Conservation (phyloP, 2,329 filamentous ascomycete genomes). For the Ploettnerulaceae sp. region DNA sequence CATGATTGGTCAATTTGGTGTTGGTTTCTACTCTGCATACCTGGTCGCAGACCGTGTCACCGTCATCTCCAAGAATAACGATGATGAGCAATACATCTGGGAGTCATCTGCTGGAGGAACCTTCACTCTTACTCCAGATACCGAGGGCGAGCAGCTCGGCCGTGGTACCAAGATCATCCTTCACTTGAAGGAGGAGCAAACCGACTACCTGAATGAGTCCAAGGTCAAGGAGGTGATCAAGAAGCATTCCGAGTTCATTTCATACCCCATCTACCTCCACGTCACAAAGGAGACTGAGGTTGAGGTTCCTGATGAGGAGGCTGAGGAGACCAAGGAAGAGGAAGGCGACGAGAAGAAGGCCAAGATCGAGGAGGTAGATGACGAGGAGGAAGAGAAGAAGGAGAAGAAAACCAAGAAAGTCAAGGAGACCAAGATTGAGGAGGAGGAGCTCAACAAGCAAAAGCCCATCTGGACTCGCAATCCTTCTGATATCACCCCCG, state of each 20-base stretch:
- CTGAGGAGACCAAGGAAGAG: conserved; percentile 64
- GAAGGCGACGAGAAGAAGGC: conserved; percentile 89
- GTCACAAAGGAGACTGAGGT: conserved; percentile 99
- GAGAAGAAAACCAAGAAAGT: conserved; percentile 98
- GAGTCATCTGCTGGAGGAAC: conserved; percentile 96
- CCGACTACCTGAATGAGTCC: conserved; percentile 95
- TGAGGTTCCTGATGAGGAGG: conserved; percentile 95
- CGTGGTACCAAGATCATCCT: conserved; percentile 98
- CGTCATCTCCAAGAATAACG: conserved; percentile 98
- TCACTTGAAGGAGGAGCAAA: conserved; percentile 98
- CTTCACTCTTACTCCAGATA: conserved; percentile 88
- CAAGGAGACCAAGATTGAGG: conserved; percentile 97
- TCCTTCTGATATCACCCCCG: conserved; percentile 86
- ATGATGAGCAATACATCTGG: conserved; percentile 99
- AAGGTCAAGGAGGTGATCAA: conserved; percentile 99
- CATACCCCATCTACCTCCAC: conserved; percentile 99
- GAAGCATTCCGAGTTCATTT: conserved; percentile 99
- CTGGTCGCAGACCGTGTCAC: conserved; percentile 95
- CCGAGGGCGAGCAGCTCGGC: conserved; percentile 83
- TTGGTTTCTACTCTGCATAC: conserved; percentile 99
- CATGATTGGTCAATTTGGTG: conserved; percentile 99
- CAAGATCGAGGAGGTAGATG: conserved; percentile 89
- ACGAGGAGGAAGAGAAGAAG: conserved; percentile 84
- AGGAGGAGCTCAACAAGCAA: conserved; percentile 99
- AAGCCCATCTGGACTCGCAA: conserved; percentile 99